Base-by-base conservation (phyloP, 495 filamentous ascomycete genomes). In the Penicillium salamii region DNA sequence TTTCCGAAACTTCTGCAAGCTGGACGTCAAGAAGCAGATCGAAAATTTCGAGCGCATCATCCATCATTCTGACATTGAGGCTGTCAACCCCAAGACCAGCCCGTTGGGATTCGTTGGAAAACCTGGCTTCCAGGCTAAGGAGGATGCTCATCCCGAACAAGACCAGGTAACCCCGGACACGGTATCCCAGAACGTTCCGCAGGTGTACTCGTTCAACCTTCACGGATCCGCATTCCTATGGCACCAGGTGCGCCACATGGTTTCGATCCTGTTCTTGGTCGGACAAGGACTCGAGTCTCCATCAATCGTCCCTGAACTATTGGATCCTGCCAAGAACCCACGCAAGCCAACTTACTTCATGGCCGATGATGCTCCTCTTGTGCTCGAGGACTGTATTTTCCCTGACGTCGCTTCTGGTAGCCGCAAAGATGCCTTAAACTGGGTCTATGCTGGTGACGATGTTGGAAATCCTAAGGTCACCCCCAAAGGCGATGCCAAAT, bases 201-300 rank as follows among this genome's bases (percentile, higher is more conserved):
- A 88, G 58, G 75, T 96, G 3, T 97, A 95, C 70, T 83, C 86
- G 43, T 91, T 97, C 63, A 82, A 82, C 18, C 77, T 98, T 28
- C 80, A 90, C 39, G 93, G 93, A 13, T 87, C 87, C n/a, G 95
- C 90, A 7, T 98, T 98, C 66, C 72, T 98, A 37, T 98, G 92
- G 92, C 95, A 98, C 65, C 93, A 98, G 68, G 95, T 98, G 52
- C 83, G 93, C 13, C 87, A 89, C 71, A 92, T 98, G 83, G 82
- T 91, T 12, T 78, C 84, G 15, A 77, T 97, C 13, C 71, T 98
- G 23, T 97, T 98, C 69, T 67, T 90, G 7, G 79, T 98, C n/a
- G 93, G 89, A 9, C 95, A 97, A 69, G 86, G 90, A 0, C 77
- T 96, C 5, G 93, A 98, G 59, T 61, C 73, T 17, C 87, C 91